These are phyloP conservation scores for Schizophyllum commune DNA, from an alignment of 1,284 basidiomycete species.

Conservation along the genomic window DNA sequence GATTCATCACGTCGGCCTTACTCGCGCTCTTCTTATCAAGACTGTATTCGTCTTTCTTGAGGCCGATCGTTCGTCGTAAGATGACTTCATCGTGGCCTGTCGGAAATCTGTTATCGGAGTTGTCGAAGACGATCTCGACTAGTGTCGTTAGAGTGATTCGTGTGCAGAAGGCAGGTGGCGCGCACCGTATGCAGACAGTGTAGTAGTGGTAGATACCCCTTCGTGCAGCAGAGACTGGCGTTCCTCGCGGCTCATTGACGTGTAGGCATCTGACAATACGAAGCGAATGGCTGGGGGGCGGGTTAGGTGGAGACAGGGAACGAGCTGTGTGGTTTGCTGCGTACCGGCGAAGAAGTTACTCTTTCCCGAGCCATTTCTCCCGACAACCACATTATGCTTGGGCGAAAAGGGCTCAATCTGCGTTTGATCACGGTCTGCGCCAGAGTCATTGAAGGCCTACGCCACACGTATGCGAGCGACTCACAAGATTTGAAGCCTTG, in stretches of 20 bases:
- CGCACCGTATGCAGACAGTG: slow-evolving; percentile 73
- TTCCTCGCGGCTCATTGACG: slow-evolving; percentile 91
- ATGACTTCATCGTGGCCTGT: slow-evolving; percentile 82
- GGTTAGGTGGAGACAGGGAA: slow-evolving; percentile 17
- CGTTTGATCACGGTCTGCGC: slow-evolving; percentile 69
- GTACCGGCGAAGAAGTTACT: slow-evolving; percentile 83
- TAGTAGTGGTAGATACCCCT: slow-evolving; percentile 82
- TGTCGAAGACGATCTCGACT: slow-evolving; percentile 88
- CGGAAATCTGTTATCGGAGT: slow-evolving; percentile 85
- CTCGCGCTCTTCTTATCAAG: slow-evolving; percentile 92
- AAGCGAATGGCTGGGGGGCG: slow-evolving; percentile 74
- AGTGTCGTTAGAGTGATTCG: too few species aligned
- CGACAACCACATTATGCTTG: slow-evolving; percentile 89
- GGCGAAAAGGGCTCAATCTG: slow-evolving; percentile 80
- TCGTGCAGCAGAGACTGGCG: slow-evolving; percentile 90
- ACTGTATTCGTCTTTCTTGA: slow-evolving; percentile 99
- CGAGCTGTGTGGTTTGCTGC: slow-evolving; percentile 36
- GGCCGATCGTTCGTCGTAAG: slow-evolving; percentile 87
- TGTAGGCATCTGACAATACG: slow-evolving; percentile 95
- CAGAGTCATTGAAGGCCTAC: neutral
- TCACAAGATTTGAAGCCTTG: slow-evolving; percentile 96
- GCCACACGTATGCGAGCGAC: slow-evolving; percentile 10
- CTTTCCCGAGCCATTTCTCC: slow-evolving; percentile 93
- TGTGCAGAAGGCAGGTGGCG: too few species aligned
- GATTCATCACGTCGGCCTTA: slow-evolving; percentile 96